Base-by-base conservation (phyloP, 331 rosid species). In the Phaseolus coccineus region DNA sequence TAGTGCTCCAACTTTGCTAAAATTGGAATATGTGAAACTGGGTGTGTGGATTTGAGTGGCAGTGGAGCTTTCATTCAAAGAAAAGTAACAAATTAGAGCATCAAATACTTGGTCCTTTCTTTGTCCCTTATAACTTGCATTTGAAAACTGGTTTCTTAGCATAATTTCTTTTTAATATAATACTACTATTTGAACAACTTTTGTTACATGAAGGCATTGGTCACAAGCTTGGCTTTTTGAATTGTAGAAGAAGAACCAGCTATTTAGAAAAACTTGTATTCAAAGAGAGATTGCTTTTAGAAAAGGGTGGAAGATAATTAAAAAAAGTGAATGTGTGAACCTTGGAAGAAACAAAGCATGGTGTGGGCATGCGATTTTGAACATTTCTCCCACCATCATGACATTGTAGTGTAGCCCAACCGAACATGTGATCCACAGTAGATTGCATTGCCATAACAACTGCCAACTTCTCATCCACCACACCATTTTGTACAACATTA, bases 271-370 rank as follows among this genome's bases (percentile, higher is more conserved):
- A 68, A 68, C 39, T 44, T 14, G 55, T 42, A 44, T 24, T 67
- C 35, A 67, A 67, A 11, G 55, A 67, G 72, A 19, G 37, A 16
- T 0, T 39, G 52, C n/a, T 30, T 35, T 39, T 66, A 22, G 71
- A 15, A 68, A 24, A 44, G 22, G 53, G 30, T 87, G 86, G 78
- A 87, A 70, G 63, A 19, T 91, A 80, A 15, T 77, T 63, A 47
- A 40, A 62, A 19, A 74, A 50, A 13, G n/a, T 33, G 42, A 22
- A 22, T 5, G 6, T 70, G 77, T 37, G 70, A 75, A 81, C 80
- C 33, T 81, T 59, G 2, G 4, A 13, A 65, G 56, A 59, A 72
- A 61, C 68, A 71, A 58, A 28, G 0, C 16, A 46, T 55, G 86
- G 31, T 44, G 70, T 51, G 72, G n/a, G 64, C 79, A 82, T 79